phyloP scores from a whole-genome alignment of 2,329 filamentous ascomycete species.

The Grosmannia serpens region DNA sequence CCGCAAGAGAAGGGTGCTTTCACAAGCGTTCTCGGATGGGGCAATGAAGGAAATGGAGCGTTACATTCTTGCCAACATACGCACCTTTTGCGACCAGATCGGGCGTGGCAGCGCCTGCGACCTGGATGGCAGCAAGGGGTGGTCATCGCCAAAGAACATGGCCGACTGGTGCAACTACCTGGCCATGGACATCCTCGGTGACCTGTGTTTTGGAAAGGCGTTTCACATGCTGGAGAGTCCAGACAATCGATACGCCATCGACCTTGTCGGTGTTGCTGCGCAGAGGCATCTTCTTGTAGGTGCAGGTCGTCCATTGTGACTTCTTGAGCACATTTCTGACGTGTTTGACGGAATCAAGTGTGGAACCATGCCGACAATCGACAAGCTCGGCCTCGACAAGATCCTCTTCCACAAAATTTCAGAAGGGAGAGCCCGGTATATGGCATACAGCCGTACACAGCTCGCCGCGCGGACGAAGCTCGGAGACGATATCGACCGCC shows the following conservation, averaged over 20 bases:
- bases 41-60: constrained; percentile 58
- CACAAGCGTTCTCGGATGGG: constrained; percentile 58
- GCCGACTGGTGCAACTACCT: constrained; percentile 50
- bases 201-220: constrained; percentile 49
- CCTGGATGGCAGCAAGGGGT: constrained; percentile 37
- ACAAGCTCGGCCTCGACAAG: constrained; percentile 55
- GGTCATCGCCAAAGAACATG: constrained; percentile 50
- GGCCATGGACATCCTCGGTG: constrained; percentile 51
- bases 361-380: constrained; percentile 59
- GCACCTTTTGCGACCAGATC: constrained; percentile 53
- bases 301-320: constrained; percentile 5
- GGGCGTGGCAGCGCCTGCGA: constrained; percentile 22
- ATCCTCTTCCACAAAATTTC: constrained; percentile 57
- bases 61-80: constrained; percentile 53
- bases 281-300: constrained; percentile 57
- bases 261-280: constrained; percentile 55
- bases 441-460: constrained; percentile 58
- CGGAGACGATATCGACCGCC: constrained; percentile 53
- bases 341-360: constrained; percentile 36
- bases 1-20: constrained; percentile 58
- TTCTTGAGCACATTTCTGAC: not conserved
- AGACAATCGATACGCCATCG: constrained; percentile 54
- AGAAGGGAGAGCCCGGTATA: constrained; percentile 55
- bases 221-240: constrained; percentile 49
- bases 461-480: constrained; percentile 54